Percentiles rank a stretch among this genome's conserved stretches.
These are phyloP conservation scores for Acer saccharum DNA, from an alignment of 345 rosid genomes.

Conservation along the genomic window DNA sequence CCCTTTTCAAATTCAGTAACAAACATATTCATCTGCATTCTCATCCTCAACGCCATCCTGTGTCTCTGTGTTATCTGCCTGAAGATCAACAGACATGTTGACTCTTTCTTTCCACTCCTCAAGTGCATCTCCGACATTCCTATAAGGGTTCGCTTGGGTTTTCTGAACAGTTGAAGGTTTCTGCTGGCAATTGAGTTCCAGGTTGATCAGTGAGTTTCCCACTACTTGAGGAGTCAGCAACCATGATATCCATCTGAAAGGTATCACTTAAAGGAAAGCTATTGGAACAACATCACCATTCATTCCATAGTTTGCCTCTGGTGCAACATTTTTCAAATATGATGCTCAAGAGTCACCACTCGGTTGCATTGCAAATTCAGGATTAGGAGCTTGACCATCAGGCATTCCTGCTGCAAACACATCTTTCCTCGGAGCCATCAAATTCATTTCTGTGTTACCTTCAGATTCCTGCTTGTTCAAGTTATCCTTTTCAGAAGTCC, in stretches of 20 bases:
- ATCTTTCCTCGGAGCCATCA: constrained; percentile 38
- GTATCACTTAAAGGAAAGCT: constrained; percentile 50
- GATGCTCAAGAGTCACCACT: constrained; percentile 44
- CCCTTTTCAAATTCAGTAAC: constrained; percentile 73
- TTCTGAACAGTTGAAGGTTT: constrained; percentile 50
- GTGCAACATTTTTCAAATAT: constrained; percentile 44
- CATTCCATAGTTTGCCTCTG: constrained; percentile 48
- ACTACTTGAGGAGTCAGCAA: constrained; percentile 45
- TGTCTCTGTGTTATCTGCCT: constrained; percentile 45
- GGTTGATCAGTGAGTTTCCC: constrained; percentile 53
- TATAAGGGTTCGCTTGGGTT: constrained; percentile 68
- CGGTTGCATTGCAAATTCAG: constrained; percentile 58
- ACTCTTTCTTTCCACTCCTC: constrained; percentile 95
- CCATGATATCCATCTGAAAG: constrained; percentile 52
- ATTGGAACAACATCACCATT: constrained; percentile 50
- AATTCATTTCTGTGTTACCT: constrained; percentile 41
- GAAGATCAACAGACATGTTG: constrained; percentile 63
- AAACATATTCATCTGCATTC: constrained; percentile 75
- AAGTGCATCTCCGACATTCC: constrained; percentile 85
- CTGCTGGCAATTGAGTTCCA: constrained; percentile 39
- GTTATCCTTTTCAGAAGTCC: constrained; percentile 45
- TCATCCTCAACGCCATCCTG: constrained; percentile 66
- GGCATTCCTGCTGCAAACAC: constrained; percentile 42
- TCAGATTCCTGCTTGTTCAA: constrained; percentile 37
- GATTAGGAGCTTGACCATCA: constrained; percentile 42